Evolutionary conservation across 169 alveolate species (phyloP), one percentile per base, ranked within the genome.

Genomic region (Plasmodium fragile): DNA sequence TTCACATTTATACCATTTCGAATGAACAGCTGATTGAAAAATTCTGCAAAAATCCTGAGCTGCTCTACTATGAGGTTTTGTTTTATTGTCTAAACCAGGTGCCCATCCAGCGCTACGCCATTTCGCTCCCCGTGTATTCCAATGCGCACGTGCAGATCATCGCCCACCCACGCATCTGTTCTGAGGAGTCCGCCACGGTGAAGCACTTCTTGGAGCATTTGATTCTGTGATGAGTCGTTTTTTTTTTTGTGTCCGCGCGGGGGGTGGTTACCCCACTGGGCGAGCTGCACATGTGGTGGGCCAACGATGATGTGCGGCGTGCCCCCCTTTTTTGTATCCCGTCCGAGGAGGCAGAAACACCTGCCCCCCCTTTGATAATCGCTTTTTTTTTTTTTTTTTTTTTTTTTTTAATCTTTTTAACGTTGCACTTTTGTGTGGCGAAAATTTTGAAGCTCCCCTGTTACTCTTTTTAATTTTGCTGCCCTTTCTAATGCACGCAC

Each of bases 121-220:
- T 87, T 39, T 55, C 93, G 28, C 18, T 78, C n/a, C 93, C 93
- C 36, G 1, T 77, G 30, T 87, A 87, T 77, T 52, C 93, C 65
- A 87, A 87, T 79, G 93, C 93, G 11, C 93, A 87, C 69, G 93
- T 87, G 16, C 93, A 87, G 81, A 87, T 87, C 4, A 87, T 87
- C 32, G 93, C 93, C n/a, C 93, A 87, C 36, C 93, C 93, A 0
- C 39, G 93, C 45, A 55, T 87, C 43, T 78, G 90, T 39, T 77
- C 93, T 32, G 90, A 78, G 81, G 93, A 87, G 71, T 77, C 93
- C n/a, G 75, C 93, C 30, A 59, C 71, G 18, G 82, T 87, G 18
- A 87, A 87, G 52, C 93, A 87, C 70, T 77, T 87, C 30, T 3
- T 78, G 52, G 93, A 87, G 49, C 93, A 77, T 87, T 53, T 87